Evolutionary conservation across 2,329 filamentous ascomycete genomes (phyloP).

Genomic region (Talaromyces sp.): DNA sequence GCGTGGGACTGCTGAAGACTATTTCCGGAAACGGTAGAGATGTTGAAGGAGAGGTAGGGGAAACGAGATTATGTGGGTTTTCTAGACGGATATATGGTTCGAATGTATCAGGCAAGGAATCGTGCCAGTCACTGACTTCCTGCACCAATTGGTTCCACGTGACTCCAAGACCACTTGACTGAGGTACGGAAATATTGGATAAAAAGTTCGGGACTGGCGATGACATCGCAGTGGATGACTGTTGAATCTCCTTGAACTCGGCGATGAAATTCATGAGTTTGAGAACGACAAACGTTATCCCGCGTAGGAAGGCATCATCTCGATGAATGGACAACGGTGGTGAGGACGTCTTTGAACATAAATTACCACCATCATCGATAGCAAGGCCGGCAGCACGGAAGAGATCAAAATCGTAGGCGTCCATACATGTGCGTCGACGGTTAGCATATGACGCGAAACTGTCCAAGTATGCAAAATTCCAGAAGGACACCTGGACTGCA

Average conservation of each 20-base stretch:
- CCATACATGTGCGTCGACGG: conserved; percentile 52
- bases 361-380: conserved; percentile 39
- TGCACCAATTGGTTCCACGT: conserved; percentile 52
- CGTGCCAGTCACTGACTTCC: conserved; percentile 54
- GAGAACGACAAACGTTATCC: conserved; percentile 56
- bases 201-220: conserved; percentile 22
- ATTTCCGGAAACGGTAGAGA: conserved; percentile 48
- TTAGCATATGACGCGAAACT: conserved; percentile 59
- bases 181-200: conserved; percentile 35
- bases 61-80: conserved; percentile 27
- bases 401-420: conserved; percentile 52
- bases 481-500: conserved; percentile 55
- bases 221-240: conserved; percentile 26
- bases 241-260: conserved; percentile 49
- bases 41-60: conserved; percentile 16
- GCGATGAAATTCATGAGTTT: conserved; percentile 61
- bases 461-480: conserved; percentile 60
- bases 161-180: conserved; percentile 44
- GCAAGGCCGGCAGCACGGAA: conserved; percentile 59
- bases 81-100: conserved; percentile 49
- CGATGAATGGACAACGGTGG: conserved; percentile 44
- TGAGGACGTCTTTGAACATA: background rate
- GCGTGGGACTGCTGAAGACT: conserved; percentile 58
- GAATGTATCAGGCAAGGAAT: conserved; percentile 54
- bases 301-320: conserved; percentile 58